phyloP scores from a whole-genome alignment of 2,329 filamentous ascomycete genomes.

The Achaetomium macrosporum region DNA sequence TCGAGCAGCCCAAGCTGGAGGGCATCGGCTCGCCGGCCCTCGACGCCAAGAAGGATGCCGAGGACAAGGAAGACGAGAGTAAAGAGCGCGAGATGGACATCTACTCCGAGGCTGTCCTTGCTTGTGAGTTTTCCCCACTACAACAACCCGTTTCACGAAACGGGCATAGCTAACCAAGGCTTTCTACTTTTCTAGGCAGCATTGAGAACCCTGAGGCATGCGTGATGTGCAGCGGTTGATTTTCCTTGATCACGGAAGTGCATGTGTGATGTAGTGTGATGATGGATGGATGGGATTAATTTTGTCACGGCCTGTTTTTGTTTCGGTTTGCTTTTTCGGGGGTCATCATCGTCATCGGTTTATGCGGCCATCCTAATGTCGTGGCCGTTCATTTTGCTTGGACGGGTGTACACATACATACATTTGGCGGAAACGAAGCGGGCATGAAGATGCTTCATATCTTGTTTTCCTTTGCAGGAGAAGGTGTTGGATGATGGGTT shows the following conservation, averaged over 20 bases:
- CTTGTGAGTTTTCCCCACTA: slow-evolving; percentile 56
- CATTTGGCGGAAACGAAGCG: background rate
- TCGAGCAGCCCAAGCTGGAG: slow-evolving; percentile 56
- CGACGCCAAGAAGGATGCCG: slow-evolving; percentile 46
- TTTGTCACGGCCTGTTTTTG: slow-evolving; percentile 10
- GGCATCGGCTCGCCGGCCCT: slow-evolving; percentile 55
- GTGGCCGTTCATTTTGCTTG: slow-evolving; percentile 5
- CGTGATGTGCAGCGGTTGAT: slow-evolving; percentile 92
- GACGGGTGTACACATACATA: slow-evolving; percentile 3
- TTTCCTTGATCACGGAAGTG: background rate
- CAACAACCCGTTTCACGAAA: background rate
- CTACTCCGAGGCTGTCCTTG: slow-evolving; percentile 85
- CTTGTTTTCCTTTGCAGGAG: background rate
- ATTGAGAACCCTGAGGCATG: slow-evolving; percentile 96
- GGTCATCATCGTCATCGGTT: background rate
- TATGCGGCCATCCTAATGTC: slow-evolving; percentile 8
- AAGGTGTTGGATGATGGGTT: slow-evolving; percentile 9
- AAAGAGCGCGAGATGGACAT: slow-evolving; percentile 82
- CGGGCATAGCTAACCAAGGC: background rate
- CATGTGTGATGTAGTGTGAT: slow-evolving; percentile 12
- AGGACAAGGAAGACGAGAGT: slow-evolving; percentile 67
- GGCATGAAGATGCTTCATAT: background rate
- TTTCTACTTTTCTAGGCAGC: slow-evolving; percentile 55
- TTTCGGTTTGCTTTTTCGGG: slow-evolving; percentile 3
- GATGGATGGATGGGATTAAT: slow-evolving; percentile 6